A percentile compares a stretch with the other conserved stretches of the same genome.
Conservation (phyloP, 73 alveolate genomes). For the Paramecium tetraurelia region DNA sequence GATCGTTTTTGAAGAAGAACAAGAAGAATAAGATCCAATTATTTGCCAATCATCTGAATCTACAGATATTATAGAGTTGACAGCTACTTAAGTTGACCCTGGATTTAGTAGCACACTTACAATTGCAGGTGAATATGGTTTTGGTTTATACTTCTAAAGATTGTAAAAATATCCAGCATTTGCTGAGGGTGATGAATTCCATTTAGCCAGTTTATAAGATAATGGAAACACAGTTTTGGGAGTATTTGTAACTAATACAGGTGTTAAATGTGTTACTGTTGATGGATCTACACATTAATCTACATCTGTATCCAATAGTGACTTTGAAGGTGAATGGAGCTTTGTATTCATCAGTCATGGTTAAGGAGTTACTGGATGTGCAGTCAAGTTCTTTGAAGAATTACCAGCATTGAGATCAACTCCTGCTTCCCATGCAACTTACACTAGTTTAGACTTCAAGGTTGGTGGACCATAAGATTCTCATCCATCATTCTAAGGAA, state of each 20-base stretch:
- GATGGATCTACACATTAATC: neutral
- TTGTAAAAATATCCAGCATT: neutral
- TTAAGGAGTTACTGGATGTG: neutral
- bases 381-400: neutral
- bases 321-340: slow-evolving; percentile 37
- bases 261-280: neutral
- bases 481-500: slow-evolving; percentile 39
- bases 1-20: neutral
- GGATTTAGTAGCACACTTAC: neutral
- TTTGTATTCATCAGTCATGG: neutral
- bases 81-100: neutral
- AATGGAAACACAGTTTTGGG: neutral
- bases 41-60: neutral
- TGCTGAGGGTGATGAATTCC: neutral
- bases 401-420: neutral
- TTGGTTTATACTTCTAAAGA: slow-evolving; percentile 32
- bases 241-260: neutral
- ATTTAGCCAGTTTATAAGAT: neutral
- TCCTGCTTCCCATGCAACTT: neutral
- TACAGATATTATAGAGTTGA: neutral
- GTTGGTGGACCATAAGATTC: neutral
- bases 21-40: neutral
- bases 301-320: neutral
- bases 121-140: neutral
- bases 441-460: neutral